Base-by-base conservation (phyloP, 2,329 filamentous ascomycete species). In the Cucurbitaria berberidis region DNA sequence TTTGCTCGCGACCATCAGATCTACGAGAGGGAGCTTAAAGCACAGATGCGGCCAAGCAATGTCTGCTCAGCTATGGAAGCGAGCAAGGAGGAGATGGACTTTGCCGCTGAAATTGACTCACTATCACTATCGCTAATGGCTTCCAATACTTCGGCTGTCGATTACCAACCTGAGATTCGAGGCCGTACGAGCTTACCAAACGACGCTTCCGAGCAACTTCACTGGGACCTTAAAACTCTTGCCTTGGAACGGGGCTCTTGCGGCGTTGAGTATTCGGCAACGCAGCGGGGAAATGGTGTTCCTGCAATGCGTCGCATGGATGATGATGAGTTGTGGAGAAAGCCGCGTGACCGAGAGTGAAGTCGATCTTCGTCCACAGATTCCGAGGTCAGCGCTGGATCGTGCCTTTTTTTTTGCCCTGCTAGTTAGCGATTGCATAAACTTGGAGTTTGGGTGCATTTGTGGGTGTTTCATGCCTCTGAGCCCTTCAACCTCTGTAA, bases 141-240 rank as follows among this genome's bases (percentile, higher is more conserved):
- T 2, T 67, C 70, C 1, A 63, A 65, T 26, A 50, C 62, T 18
- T 58, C 48, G 32, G 44, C 52, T 18, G 36, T 18, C 26, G 51
- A 46, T 8, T 41, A 44, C n/a, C 57, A 59, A 30, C 41, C 52
- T 2, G 55, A 57, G 15, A 21, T 49, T 43, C 67, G 68, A 10
- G 48, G 51, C 15, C 62, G 69, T 13, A 51, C 57, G 10, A 71
- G 59, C 36, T 39, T 74, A 21, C 69, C 70, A 9, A 66, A 47
- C 22, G 72, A 74, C 47, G 55, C 68, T 1, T 69, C 70, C 9
- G 70, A 74, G 57, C 70, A 73, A 40, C 59, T 74, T 8, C 72
- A 73, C 43, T 74, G 72, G 72, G 56, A 64, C 30, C 60, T 74
- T 16, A 70, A 69, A 16, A 64, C 69, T 6, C 63, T 74, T 19